Conservation (phyloP, 306 rosid genomes). For the Citrullus amarus region DNA sequence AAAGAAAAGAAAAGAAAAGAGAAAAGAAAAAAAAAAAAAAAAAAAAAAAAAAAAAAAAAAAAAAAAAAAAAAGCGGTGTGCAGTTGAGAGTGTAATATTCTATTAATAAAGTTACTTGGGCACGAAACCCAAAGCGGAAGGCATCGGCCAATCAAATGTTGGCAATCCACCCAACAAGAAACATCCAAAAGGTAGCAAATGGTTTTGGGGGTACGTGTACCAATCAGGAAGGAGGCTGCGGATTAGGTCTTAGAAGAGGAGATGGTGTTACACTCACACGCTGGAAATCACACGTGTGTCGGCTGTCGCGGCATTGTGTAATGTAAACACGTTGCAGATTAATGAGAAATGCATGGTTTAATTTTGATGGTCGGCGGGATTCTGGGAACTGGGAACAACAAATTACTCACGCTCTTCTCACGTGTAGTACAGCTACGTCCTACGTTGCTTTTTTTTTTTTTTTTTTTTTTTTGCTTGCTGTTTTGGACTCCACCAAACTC, state of each 20-base stretch:
- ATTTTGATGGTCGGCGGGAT: constrained; percentile 1
- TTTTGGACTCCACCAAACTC: neutral
- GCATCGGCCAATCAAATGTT: constrained; percentile 4
- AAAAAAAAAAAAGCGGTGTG: too few species aligned
- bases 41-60: too few species aligned
- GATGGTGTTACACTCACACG: neutral
- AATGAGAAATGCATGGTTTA: too few species aligned
- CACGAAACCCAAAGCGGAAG: neutral
- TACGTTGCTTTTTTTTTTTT: too few species aligned
- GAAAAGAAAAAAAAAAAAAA: too few species aligned
- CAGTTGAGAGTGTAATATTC: too few species aligned
- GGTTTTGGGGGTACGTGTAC: neutral
- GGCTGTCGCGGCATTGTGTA: neutral
- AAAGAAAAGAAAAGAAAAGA: too few species aligned
- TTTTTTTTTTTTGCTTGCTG: too few species aligned
- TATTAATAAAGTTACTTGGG: neutral
- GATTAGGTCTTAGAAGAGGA: neutral
- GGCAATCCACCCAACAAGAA: constrained; percentile 29
- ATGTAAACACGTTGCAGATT: neutral
- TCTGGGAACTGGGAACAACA: neutral
- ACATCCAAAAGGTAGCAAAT: constrained; percentile 18
- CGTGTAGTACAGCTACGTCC: neutral
- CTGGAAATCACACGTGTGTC: constrained; percentile 1
- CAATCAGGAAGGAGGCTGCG: neutral
- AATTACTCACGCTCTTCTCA: neutral